Percentiles rank a stretch among this genome's conserved stretches.
Evolutionary conservation across 306 rosid genomes (phyloP).

Genomic region (Quercus aquifolioides): DNA sequence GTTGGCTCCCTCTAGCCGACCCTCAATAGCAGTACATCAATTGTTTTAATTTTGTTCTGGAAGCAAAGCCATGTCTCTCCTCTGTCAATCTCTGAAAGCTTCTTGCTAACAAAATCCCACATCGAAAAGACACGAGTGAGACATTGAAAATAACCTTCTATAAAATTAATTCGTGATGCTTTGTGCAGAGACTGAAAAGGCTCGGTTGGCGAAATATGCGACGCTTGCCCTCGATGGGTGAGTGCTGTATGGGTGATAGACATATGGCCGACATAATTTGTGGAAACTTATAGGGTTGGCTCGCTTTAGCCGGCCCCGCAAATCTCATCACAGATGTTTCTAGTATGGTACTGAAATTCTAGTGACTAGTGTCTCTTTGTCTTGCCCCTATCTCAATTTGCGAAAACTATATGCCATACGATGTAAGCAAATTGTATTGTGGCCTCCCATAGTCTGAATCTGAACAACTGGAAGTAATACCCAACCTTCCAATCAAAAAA

Average conservation of each 20-base stretch:
- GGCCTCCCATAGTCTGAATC: too few species aligned
- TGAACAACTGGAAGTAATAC: too few species aligned
- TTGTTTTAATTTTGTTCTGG: accelerated
- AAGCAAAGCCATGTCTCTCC: accelerated
- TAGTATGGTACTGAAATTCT: too few species aligned
- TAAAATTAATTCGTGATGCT: accelerated
- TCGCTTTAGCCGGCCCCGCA: constrained; percentile 44
- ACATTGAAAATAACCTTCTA: not conserved
- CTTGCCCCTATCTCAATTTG: too few species aligned
- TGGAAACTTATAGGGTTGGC: constrained; percentile 60
- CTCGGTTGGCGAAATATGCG: constrained; percentile 94
- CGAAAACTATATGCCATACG: too few species aligned
- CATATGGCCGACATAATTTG: constrained; percentile 87
- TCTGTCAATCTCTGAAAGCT: accelerated
- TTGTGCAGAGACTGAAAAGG: accelerated
- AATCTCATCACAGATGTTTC: not conserved
- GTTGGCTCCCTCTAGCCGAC: constrained; percentile 59
- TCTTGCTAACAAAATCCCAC: not conserved
- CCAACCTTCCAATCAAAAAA: too few species aligned
- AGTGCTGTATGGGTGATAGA: constrained; percentile 87
- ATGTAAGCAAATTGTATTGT: too few species aligned
- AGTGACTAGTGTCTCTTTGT: too few species aligned
- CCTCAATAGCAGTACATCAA: not conserved
- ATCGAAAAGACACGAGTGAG: not conserved
- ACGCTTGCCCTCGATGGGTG: constrained; percentile 38